Evolutionary conservation across 768 basidiomycete genomes (phyloP), one percentile per base, ranked within the genome.

Genomic region (Boletus subparvulus): DNA sequence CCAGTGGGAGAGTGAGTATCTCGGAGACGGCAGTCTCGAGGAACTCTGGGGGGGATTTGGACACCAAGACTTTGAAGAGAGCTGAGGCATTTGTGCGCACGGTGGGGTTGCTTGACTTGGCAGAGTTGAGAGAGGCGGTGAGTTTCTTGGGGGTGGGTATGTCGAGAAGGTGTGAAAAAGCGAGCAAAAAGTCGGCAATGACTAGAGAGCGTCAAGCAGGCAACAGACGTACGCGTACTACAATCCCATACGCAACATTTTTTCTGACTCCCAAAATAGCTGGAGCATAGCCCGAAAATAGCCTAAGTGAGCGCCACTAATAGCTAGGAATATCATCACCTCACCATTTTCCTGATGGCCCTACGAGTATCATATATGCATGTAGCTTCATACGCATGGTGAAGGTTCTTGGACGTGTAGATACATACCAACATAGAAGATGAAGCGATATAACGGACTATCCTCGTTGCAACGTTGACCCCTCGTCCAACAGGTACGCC

Each of bases 21-120:
- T 96, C 92, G 10, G 76, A 76, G 3, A 86, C 79, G 12, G 84
- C 79, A 1, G 76, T 58, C 7, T 77, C 74, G 11, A 77, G 63
- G 24, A 80, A 75, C 6, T 75, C 73, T 13, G 76, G 59, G 9
- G 74, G 65, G 4, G 70, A 64, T 30, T 73, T 69, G 14, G 67
- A 61, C 10, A 73, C 61, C 41, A 88, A 62, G 53, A 68, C 58
- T 58, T 77, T 78, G 79, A 92, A 88, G 32, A 94, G 74, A 0
- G 71, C 66, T 19, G 82, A 69, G 0, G 91, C 80, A 54, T 80
- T 78, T 0, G 74, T 52, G 21, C 94, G 83, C 17, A 87, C 84
- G 30, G 72, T 56, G 0, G 80, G 60, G 60, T 92, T 93, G 54
- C 78, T 81, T 0, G 94, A 94, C 69, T 92, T 94, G 36, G 88